Percentiles rank a stretch among this genome's conserved stretches.
Evolutionary conservation across 2,329 filamentous ascomycete species (phyloP).

Genomic region (Orbilia quercus): DNA sequence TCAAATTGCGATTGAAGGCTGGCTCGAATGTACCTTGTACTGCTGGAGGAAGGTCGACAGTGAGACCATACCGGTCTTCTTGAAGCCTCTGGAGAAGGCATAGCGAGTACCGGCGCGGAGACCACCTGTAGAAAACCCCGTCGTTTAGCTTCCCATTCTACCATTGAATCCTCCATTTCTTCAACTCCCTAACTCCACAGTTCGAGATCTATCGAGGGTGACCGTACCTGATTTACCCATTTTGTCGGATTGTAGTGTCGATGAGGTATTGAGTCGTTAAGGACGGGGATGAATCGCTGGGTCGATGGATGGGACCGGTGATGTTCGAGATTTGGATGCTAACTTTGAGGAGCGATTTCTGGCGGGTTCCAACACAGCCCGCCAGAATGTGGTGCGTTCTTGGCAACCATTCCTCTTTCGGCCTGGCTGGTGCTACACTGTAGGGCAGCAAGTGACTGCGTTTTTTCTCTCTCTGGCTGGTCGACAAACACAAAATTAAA

Average conservation of each 20-base stretch:
- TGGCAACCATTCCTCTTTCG: conserved; percentile 37
- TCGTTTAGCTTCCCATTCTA: conserved; percentile 49
- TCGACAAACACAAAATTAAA: conserved; percentile 14
- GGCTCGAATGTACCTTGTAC: conserved; percentile 68
- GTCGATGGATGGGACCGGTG: conserved; percentile 64
- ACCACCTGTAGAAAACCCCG: conserved; percentile 75
- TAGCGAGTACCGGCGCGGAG: conserved; percentile 87
- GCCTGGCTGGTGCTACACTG: not conserved
- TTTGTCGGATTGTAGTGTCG: conserved; percentile 61
- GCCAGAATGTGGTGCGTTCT: conserved; percentile 32
- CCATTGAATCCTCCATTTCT: conserved; percentile 25
- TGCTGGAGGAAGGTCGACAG: conserved; percentile 93
- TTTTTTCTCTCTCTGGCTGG: conserved; percentile 18
- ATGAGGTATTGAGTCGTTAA: conserved; percentile 42
- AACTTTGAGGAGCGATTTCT: conserved; percentile 38
- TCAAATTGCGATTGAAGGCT: conserved; percentile 30
- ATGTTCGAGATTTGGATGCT: conserved; percentile 62
- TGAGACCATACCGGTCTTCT: conserved; percentile 92
- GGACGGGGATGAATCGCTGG: conserved; percentile 49
- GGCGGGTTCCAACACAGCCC: conserved; percentile 25
- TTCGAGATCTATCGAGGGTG: conserved; percentile 3
- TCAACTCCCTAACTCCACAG: conserved; percentile 7
- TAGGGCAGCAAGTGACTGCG: conserved; percentile 56
- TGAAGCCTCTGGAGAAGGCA: conserved; percentile 94
- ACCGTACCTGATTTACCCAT: conserved; percentile 67